These are phyloP conservation scores for Globisporangium recalcitrans DNA, from an alignment of 352 stramenopile species.

Conservation along the genomic window DNA sequence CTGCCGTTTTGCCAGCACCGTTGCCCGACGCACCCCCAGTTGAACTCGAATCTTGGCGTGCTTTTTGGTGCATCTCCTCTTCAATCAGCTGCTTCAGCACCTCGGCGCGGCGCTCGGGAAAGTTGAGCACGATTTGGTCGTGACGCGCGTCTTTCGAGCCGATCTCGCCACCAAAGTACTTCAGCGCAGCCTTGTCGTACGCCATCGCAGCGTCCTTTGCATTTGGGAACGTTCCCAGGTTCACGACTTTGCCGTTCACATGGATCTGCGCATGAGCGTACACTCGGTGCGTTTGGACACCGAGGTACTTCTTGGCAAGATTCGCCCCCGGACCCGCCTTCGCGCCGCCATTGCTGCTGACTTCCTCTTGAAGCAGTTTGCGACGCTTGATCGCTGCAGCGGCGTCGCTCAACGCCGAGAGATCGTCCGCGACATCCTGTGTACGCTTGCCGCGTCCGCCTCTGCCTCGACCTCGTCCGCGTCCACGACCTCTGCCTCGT, in stretches of 20 bases:
- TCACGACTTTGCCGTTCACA: conserved; percentile 72
- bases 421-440: conserved; percentile 22
- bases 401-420: neutral
- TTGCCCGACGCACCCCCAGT: neutral
- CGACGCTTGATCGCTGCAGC: conserved; percentile 24
- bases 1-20: neutral
- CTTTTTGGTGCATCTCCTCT: conserved; percentile 53
- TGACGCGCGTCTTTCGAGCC: conserved; percentile 32
- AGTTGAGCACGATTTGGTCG: conserved; percentile 68
- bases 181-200: conserved; percentile 78
- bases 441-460: conserved; percentile 51
- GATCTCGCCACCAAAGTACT: conserved; percentile 58
- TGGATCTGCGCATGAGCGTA: conserved; percentile 77
- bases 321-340: neutral
- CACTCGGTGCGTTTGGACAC: conserved; percentile 62
- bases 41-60: conserved; percentile 12
- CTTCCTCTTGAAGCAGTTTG: conserved; percentile 21
- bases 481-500: conserved; percentile 26
- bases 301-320: conserved; percentile 61
- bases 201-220: conserved; percentile 64
- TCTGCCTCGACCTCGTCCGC: conserved; percentile 33
- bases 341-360: neutral
- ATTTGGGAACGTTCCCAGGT: conserved; percentile 66
- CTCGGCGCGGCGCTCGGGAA: conserved; percentile 57
- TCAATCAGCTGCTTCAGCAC: conserved; percentile 58